These are phyloP conservation scores for Dichotomocladium elegans DNA, from an alignment of 371 early-diverging fungal genomes.

Conservation along the genomic window DNA sequence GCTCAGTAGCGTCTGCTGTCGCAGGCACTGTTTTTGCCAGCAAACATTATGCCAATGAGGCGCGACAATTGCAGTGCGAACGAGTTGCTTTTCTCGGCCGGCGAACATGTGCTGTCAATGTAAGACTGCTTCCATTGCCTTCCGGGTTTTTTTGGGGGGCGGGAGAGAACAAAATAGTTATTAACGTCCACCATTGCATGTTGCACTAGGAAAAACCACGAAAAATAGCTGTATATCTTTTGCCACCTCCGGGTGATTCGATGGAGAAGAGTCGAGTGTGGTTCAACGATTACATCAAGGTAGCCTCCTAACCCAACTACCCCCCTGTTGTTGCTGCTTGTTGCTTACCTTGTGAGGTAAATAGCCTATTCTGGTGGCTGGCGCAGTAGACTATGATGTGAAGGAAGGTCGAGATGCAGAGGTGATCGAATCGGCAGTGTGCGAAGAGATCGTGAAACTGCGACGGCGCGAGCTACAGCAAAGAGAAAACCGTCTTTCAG, in stretches of 20 bases:
- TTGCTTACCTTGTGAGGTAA: not conserved
- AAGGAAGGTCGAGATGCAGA: slow-evolving; percentile 53
- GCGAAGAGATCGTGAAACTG: slow-evolving; percentile 49
- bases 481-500: too few relatives aligned
- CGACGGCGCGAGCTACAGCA: slow-evolving; percentile 21
- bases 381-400: slow-evolving; percentile 68
- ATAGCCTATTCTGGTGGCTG: slow-evolving; percentile 67
- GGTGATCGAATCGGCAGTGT: slow-evolving; percentile 51
- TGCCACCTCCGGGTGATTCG: slow-evolving; percentile 65
- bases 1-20: slow-evolving; percentile 41
- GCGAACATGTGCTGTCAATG: slow-evolving; percentile 55
- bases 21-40: slow-evolving; percentile 53
- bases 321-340: not conserved
- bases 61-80: slow-evolving; percentile 41
- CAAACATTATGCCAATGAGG: slow-evolving; percentile 45
- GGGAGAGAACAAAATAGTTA: not conserved
- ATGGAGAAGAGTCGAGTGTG: slow-evolving; percentile 64
- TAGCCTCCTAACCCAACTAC: slow-evolving; percentile 12
- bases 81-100: slow-evolving; percentile 56
- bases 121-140: slow-evolving; percentile 7
- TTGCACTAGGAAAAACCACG: slow-evolving; percentile 55
- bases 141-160: not conserved
- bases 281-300: slow-evolving; percentile 67
- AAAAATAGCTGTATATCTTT: slow-evolving; percentile 60
- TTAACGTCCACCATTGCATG: not conserved